These are phyloP conservation scores for Sphaerulina musiva DNA, from an alignment of 2,329 filamentous ascomycete genomes.

Conservation along the genomic window DNA sequence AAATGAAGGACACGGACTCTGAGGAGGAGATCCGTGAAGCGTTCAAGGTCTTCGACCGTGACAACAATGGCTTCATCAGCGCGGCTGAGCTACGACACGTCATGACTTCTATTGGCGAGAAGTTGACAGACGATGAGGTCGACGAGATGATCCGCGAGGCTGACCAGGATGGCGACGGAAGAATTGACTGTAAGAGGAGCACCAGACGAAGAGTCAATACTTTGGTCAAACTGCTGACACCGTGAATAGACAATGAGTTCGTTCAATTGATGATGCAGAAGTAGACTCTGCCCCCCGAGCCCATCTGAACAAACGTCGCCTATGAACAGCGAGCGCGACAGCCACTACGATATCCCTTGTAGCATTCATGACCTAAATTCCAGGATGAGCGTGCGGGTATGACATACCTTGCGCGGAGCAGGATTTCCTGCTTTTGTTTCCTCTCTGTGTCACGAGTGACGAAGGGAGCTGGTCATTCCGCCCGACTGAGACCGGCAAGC, in stretches of 20 bases:
- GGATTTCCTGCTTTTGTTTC: constrained; percentile 6
- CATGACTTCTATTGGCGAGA: constrained; percentile 60
- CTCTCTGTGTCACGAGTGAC: not conserved
- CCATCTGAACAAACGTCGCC: not conserved
- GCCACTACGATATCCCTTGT: not conserved
- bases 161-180: constrained; percentile 58
- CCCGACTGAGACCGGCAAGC: not conserved
- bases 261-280: constrained; percentile 54
- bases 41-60: constrained; percentile 61
- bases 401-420: constrained; percentile 2
- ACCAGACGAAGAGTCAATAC: not conserved
- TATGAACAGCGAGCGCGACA: not conserved
- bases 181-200: constrained; percentile 53
- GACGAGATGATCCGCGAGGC: constrained; percentile 61
- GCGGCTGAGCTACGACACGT: constrained; percentile 56
- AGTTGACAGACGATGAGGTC: constrained; percentile 57
- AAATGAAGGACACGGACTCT: constrained; percentile 56
- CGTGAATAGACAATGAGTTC: constrained; percentile 47
- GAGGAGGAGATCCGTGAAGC: constrained; percentile 60
- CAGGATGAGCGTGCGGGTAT: constrained; percentile 5
- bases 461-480: too few relatives aligned
- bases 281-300: constrained; percentile 29
- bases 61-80: constrained; percentile 60
- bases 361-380: not conserved
- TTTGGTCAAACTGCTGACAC: constrained; percentile 1